Percentiles rank a stretch among this genome's conserved stretches.
Evolutionary conservation across 169 alveolate genomes (phyloP).

Genomic region (Eimeria brunetti): DNA sequence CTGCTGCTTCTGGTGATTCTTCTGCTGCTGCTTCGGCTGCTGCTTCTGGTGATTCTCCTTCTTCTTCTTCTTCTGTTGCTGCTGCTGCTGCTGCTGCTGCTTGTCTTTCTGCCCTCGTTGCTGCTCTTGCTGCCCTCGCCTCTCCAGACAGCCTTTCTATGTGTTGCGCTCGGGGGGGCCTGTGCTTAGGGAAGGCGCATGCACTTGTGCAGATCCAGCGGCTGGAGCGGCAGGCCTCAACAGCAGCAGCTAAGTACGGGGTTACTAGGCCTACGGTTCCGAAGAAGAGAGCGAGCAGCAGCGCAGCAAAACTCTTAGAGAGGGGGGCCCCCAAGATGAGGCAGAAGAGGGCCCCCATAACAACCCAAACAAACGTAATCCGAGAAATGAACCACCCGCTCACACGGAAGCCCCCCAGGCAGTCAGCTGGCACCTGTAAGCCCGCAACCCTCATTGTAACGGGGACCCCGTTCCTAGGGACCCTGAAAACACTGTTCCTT

Average conservation of each 20-base stretch:
- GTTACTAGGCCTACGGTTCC: not conserved
- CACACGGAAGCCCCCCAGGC: not conserved
- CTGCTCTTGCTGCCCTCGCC: no score
- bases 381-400: not conserved
- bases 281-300: constrained; percentile 20
- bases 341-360: not conserved
- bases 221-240: constrained; percentile 38
- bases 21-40: no score
- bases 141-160: no score
- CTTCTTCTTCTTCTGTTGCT: no score
- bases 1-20: no score
- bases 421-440: not conserved
- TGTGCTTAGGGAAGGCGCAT: not conserved
- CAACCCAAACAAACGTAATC: not conserved
- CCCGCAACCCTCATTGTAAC: not conserved
- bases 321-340: constrained; percentile 18
- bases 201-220: constrained; percentile 5
- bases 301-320: not conserved
- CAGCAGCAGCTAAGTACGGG: constrained; percentile 29
- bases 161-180: no score
- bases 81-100: not conserved
- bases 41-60: no score
- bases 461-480: not conserved
- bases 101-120: no score
- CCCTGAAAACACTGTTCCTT: not conserved